Evolutionary conservation across 768 basidiomycete species (phyloP).

Genomic region (Hericium rajendrae): DNA sequence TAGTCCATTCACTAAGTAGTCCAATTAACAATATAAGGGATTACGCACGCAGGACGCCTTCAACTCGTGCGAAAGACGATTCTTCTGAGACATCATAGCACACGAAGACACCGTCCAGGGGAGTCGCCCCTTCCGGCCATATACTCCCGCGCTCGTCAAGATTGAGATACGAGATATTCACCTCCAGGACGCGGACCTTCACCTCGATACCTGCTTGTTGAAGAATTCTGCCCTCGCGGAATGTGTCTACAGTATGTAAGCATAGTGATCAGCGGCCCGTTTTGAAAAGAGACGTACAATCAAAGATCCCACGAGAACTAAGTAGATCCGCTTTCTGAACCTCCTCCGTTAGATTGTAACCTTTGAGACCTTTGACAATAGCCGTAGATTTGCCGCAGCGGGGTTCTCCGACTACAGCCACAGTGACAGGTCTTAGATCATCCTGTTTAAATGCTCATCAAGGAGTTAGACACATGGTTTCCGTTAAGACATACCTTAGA

Average conservation of each 20-base stretch:
- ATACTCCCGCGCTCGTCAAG: conserved; percentile 17
- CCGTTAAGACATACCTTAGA: background rate
- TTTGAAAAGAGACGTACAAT: conserved; percentile 21
- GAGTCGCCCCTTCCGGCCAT: conserved; percentile 49
- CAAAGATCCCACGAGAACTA: conserved; percentile 13
- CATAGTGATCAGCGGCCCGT: too few relatives aligned
- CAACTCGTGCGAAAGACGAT: conserved; percentile 56
- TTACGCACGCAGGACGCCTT: conserved; percentile 61
- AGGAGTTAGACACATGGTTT: background rate
- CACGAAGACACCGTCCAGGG: conserved; percentile 69
- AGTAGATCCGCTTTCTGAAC: conserved; percentile 13
- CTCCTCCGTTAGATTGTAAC: conserved; percentile 36
- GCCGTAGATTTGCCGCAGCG: conserved; percentile 82
- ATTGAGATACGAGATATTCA: conserved; percentile 24
- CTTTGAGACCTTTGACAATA: conserved; percentile 66
- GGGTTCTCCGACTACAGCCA: conserved; percentile 71
- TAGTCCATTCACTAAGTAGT: conserved; percentile 7
- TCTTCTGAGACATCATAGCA: conserved; percentile 72
- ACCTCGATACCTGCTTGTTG: conserved; percentile 10
- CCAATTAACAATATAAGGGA: background rate
- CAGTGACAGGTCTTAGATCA: conserved; percentile 29
- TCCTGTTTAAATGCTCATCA: background rate
- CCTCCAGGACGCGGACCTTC: conserved; percentile 22
- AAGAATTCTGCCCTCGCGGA: conserved; percentile 29
- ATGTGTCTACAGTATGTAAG: conserved; percentile 23